These are phyloP conservation scores for Melaleuca alternifolia DNA, from an alignment of 345 rosid genomes.

Conservation along the genomic window DNA sequence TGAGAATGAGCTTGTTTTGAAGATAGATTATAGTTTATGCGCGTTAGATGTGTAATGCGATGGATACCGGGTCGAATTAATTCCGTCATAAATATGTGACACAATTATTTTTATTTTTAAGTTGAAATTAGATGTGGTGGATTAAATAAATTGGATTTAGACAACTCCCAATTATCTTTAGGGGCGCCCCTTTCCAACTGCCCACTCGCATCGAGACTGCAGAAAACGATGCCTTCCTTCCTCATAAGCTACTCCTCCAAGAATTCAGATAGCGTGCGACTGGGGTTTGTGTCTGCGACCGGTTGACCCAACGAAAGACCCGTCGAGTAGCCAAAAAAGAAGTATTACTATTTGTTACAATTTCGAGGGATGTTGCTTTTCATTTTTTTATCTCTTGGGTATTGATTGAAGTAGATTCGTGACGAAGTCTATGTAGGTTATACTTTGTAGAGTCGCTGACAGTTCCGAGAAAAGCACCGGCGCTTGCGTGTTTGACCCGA, in stretches of 20 bases:
- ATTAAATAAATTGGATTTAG: not conserved
- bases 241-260: not conserved
- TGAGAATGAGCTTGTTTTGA: not conserved
- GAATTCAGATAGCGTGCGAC: not conserved
- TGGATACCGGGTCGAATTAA: not conserved
- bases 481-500: not conserved
- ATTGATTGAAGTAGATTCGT: not conserved
- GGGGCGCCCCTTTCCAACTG: not conserved
- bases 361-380: not conserved
- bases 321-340: no score
- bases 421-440: not conserved
- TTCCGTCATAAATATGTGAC: not conserved
- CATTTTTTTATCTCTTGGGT: not conserved
- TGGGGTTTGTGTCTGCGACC: not conserved
- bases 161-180: not conserved
- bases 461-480: not conserved
- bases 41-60: rapidly evolving
- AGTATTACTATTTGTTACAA: not conserved
- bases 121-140: not conserved
- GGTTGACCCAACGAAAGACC: no score
- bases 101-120: not conserved
- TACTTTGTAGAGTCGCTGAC: not conserved
- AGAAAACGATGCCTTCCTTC: not conserved
- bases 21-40: not conserved
- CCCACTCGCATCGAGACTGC: not conserved